Evolutionary conservation across 2,329 filamentous ascomycete species (phyloP).

Genomic region (Fusarium begoniae): DNA sequence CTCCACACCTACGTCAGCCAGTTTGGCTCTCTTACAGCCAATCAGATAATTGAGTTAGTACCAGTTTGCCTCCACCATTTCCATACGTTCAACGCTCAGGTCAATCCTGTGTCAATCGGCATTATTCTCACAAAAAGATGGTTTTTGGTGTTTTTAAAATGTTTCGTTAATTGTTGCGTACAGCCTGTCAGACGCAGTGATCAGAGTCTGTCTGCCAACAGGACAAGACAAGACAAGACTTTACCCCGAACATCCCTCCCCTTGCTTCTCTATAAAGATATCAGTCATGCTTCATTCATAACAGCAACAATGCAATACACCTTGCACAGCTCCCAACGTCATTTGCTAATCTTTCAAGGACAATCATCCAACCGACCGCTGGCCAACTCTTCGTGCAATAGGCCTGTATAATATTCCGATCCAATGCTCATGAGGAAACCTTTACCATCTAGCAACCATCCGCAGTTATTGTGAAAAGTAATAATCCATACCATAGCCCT

Average conservation of each 20-base stretch:
- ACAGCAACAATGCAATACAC: constrained; percentile 16
- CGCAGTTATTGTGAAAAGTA: constrained; percentile 31
- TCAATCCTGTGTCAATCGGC: too few species aligned
- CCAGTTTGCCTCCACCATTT: neutral
- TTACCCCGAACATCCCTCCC: constrained; percentile 2
- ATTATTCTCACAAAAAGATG: neutral
- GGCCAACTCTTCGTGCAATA: constrained; percentile 12
- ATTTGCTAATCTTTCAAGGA: constrained; percentile 17
- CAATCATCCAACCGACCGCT: constrained; percentile 35
- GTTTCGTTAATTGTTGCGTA: constrained; percentile 26
- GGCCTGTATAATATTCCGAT: constrained; percentile 33
- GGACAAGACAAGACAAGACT: neutral
- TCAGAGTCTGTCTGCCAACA: neutral
- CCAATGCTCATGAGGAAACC: constrained; percentile 25
- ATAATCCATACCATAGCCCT: constrained; percentile 28
- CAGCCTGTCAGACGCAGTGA: constrained; percentile 7
- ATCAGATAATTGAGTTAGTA: constrained; percentile 2
- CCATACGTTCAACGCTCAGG: neutral
- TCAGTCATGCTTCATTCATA: constrained; percentile 20
- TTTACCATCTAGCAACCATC: constrained; percentile 12
- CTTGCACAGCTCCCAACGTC: constrained; percentile 1
- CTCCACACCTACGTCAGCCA: constrained; percentile 44
- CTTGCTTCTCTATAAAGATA: constrained; percentile 15
- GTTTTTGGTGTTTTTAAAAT: constrained; percentile 1
- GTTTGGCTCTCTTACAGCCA: constrained; percentile 7